Percentiles rank a stretch among this genome's conserved stretches.
These are phyloP conservation scores for Arabis alpina DNA, from an alignment of 345 rosid genomes.

Conservation along the genomic window DNA sequence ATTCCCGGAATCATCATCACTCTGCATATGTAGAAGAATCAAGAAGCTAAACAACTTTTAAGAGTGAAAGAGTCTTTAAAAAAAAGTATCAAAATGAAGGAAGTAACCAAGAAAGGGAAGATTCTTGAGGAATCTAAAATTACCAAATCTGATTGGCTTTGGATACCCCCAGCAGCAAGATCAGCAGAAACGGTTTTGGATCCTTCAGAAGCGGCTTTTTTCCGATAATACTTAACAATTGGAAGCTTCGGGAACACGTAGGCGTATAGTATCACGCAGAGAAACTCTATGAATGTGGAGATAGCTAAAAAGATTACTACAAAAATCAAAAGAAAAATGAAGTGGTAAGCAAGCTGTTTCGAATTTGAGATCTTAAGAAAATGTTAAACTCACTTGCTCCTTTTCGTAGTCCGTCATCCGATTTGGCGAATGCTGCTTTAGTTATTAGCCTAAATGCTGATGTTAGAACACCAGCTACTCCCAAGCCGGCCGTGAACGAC, in stretches of 20 bases:
- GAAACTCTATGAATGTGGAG: constrained; percentile 42
- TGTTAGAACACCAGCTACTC: constrained; percentile 79
- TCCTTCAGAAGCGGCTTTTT: too few species aligned
- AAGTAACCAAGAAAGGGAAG: not conserved
- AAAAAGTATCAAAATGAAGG: not conserved
- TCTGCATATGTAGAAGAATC: constrained; percentile 42
- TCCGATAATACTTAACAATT: too few species aligned
- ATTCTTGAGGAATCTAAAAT: not conserved
- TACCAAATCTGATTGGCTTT: constrained; percentile 38
- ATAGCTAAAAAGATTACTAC: constrained; percentile 75
- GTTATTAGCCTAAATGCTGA: constrained; percentile 73
- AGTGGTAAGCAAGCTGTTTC: not conserved
- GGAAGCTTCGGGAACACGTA: not conserved
- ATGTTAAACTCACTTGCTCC: constrained; percentile 61
- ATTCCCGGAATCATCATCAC: constrained; percentile 35
- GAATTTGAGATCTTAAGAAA: not conserved
- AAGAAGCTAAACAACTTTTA: not conserved
- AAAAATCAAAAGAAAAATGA: not conserved
- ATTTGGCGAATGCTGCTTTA: constrained; percentile 72
- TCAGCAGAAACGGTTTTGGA: too few species aligned
- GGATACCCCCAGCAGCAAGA: constrained; percentile 32
- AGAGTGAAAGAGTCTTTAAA: too few species aligned
- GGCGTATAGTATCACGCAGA: too few species aligned
- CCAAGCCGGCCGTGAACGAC: constrained; percentile 86
- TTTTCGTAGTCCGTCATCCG: constrained; percentile 65